A percentile compares a stretch with the other conserved stretches of the same genome.
phyloP scores from a whole-genome alignment of 2,329 filamentous ascomycete species.

The Lecanicillium sp. region DNA sequence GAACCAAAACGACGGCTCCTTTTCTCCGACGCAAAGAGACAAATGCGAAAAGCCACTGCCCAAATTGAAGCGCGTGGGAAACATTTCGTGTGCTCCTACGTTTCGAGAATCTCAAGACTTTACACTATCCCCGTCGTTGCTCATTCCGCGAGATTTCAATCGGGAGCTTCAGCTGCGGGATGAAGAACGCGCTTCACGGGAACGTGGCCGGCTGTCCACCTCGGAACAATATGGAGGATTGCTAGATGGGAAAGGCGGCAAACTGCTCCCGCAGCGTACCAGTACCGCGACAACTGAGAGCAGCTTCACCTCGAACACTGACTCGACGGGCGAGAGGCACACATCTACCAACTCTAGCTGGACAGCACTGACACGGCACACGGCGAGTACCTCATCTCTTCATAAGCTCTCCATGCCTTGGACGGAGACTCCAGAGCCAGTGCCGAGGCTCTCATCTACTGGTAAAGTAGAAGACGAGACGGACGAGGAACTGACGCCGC shows the following conservation, averaged over 20 bases:
- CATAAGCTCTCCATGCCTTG: slow-evolving; percentile 24
- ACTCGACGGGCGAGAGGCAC: slow-evolving; percentile 42
- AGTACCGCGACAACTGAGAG: slow-evolving; percentile 49
- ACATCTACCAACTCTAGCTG: slow-evolving; percentile 44
- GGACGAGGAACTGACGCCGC: slow-evolving; percentile 14
- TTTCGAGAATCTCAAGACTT: slow-evolving; percentile 54
- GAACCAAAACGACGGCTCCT: background rate
- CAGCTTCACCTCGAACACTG: slow-evolving; percentile 35
- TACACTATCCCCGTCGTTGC: slow-evolving; percentile 50
- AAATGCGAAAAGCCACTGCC: slow-evolving; percentile 21
- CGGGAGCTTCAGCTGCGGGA: slow-evolving; percentile 38
- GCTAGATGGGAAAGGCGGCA: slow-evolving; percentile 17
- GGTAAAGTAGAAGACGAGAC: background rate
- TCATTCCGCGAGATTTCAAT: slow-evolving; percentile 52
- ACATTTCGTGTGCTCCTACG: slow-evolving; percentile 40
- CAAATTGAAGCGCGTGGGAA: slow-evolving; percentile 26
- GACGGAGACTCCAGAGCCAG: slow-evolving; percentile 22
- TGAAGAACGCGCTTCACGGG: slow-evolving; percentile 13
- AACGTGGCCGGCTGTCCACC: background rate
- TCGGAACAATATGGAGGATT: slow-evolving; percentile 4
- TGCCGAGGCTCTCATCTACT: slow-evolving; percentile 12
- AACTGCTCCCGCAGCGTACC: slow-evolving; percentile 32
- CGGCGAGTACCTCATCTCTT: slow-evolving; percentile 40
- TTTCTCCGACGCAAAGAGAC: slow-evolving; percentile 29
- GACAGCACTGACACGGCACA: slow-evolving; percentile 46